Evolutionary conservation across 345 rosid genomes (phyloP).

Genomic region (Adansonia digitata): DNA sequence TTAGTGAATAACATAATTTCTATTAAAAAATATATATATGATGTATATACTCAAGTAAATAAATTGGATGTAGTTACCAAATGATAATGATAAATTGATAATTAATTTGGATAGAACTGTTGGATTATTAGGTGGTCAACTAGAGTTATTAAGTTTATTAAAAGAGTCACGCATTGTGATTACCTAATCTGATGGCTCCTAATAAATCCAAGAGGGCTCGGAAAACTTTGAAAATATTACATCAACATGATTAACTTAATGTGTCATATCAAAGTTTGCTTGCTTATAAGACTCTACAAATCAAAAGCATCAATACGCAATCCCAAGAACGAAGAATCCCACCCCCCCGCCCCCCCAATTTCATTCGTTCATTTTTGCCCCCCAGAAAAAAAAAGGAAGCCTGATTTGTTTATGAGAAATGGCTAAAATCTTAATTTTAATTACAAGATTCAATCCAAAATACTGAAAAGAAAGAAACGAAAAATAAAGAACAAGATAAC

Average conservation of each 20-base stretch:
- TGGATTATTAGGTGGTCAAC: not conserved
- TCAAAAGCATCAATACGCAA: no score
- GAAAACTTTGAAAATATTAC: not conserved
- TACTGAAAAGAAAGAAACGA: not conserved
- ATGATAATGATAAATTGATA: not conserved
- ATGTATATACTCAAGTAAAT: not conserved
- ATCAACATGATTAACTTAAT: not conserved
- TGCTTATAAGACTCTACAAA: not conserved
- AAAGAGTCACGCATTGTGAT: no score
- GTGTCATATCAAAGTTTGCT: not conserved
- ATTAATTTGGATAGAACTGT: not conserved
- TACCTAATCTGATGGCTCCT: not conserved
- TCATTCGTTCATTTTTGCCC: no score
- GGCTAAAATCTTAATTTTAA: not conserved
- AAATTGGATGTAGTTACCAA: not conserved
- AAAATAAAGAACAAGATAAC: not conserved
- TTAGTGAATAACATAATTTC: no score
- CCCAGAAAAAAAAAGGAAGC: no score
- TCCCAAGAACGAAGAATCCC: no score
- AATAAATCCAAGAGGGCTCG: not conserved
- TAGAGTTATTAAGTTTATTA: no score
- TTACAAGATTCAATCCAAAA: no score
- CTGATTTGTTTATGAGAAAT: not conserved
- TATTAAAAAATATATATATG: no score
- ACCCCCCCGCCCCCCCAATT: no score